These are phyloP conservation scores for Talaromyces amestolkiae DNA, from an alignment of 2,329 filamentous ascomycete genomes.

Conservation along the genomic window DNA sequence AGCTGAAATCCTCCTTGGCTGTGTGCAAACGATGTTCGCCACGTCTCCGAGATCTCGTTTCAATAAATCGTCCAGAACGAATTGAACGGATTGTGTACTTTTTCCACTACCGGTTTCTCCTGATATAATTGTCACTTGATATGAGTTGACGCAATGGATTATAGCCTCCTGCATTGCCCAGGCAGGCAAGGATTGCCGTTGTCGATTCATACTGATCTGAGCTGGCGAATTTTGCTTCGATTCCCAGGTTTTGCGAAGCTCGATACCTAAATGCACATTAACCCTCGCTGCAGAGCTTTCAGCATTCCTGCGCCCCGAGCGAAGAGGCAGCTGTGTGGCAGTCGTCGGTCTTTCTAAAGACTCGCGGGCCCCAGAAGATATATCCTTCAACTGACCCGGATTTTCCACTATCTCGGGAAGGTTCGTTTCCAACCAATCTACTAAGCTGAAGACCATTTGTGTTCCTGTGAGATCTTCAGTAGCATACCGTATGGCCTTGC, in stretches of 20 bases:
- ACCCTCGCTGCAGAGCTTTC: conserved; percentile 64
- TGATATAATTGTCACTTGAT: conserved; percentile 93
- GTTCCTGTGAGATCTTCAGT: conserved; percentile 71
- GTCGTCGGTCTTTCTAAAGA: conserved; percentile 19
- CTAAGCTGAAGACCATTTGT: conserved; percentile 84
- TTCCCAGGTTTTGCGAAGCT: conserved; percentile 64
- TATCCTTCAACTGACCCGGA: conserved; percentile 79
- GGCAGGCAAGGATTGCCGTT: conserved; percentile 74
- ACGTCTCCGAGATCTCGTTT: conserved; percentile 68
- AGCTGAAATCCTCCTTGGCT: conserved; percentile 90
- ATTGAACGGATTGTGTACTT: conserved; percentile 94
- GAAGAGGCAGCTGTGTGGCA: conserved; percentile 27
- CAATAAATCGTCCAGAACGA: conserved; percentile 89
- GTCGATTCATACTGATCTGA: conserved; percentile 71
- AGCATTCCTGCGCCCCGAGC: conserved; percentile 44
- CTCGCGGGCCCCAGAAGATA: conserved; percentile 73
- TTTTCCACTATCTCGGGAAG: conserved; percentile 78
- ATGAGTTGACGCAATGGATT: conserved; percentile 67
- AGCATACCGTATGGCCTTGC: conserved; percentile 70
- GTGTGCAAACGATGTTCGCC: conserved; percentile 91
- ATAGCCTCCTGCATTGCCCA: conserved; percentile 80
- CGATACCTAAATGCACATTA: conserved; percentile 57
- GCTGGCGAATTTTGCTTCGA: conserved; percentile 62
- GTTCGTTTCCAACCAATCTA: conserved; percentile 88
- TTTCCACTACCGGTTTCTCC: conserved; percentile 97